phyloP scores from a whole-genome alignment of 2,329 filamentous ascomycete species.

The Cadophora sp. region DNA sequence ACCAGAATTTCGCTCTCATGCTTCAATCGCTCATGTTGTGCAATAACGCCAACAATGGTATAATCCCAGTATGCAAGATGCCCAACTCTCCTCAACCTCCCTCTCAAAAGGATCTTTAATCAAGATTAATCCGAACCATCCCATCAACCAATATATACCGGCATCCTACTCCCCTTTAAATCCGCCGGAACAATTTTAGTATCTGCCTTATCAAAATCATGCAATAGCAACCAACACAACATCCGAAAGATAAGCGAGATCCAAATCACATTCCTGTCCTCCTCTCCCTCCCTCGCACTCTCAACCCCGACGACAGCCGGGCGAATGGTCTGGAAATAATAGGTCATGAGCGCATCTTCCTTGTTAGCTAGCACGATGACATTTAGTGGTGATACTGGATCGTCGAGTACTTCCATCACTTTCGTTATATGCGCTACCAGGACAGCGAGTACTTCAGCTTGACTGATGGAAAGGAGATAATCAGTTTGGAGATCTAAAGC shows the following conservation, averaged over 20 bases:
- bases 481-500: conserved; percentile 36
- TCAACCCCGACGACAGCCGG: conserved; percentile 48
- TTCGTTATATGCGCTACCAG: conserved; percentile 38
- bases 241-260: conserved; percentile 61
- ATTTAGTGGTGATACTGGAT: conserved; percentile 46
- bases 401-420: conserved; percentile 53
- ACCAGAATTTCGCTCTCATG: neutral
- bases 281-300: conserved; percentile 23
- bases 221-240: conserved; percentile 63
- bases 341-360: conserved; percentile 57
- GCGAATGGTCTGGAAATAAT: conserved; percentile 57
- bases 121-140: neutral
- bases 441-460: conserved; percentile 36
- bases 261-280: conserved; percentile 53
- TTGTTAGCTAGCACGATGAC: conserved; percentile 52
- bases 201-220: conserved; percentile 63
- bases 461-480: conserved; percentile 33
- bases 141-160: conserved; percentile 57
- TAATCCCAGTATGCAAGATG: neutral
- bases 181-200: conserved; percentile 60
- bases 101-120: neutral
- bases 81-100: too few species aligned
- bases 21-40: neutral
- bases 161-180: conserved; percentile 59
- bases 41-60: neutral